Conservation (phyloP, 192 early-diverging fungal genomes). For the Endogone sp. region DNA sequence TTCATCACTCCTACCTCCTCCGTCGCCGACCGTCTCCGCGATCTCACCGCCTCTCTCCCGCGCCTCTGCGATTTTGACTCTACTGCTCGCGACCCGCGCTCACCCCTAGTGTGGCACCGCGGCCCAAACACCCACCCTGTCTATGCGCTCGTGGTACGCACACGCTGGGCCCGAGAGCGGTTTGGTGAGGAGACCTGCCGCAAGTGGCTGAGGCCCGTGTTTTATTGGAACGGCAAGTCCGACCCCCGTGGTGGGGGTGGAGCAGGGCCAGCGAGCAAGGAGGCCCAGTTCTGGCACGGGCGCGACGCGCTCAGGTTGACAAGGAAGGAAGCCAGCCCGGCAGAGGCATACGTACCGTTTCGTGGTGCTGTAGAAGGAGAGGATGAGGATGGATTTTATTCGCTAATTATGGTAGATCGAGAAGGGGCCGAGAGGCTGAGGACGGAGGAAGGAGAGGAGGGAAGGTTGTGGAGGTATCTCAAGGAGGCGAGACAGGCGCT, state of each 20-base stretch:
- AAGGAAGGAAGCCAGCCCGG: constrained; percentile 51
- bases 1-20: constrained; percentile 34
- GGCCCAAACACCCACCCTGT: constrained; percentile 59
- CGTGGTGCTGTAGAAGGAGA: neutral
- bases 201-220: constrained; percentile 43
- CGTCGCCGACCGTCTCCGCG: constrained; percentile 22
- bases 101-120: constrained; percentile 49
- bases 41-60: constrained; percentile 32
- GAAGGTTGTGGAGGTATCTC: constrained; percentile 40
- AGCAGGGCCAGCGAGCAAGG: constrained; percentile 23
- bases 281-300: constrained; percentile 37
- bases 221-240: constrained; percentile 61
- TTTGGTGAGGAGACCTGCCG: constrained; percentile 34
- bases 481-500: constrained; percentile 41
- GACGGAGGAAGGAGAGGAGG: constrained; percentile 19
- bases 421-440: constrained; percentile 40
- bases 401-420: constrained; percentile 51
- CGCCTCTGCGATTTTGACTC: constrained; percentile 35
- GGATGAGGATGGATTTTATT: constrained; percentile 29
- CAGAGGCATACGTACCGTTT: constrained; percentile 49
- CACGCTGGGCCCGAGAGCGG: constrained; percentile 38
- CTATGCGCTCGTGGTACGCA: constrained; percentile 51
- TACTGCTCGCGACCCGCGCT: neutral
- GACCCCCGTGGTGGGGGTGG: constrained; percentile 13
- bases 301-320: constrained; percentile 40